Percentiles rank a stretch among this genome's conserved stretches.
phyloP scores from a whole-genome alignment of 805 yeast genomes.

The Monosporozyma yasuniensis region DNA sequence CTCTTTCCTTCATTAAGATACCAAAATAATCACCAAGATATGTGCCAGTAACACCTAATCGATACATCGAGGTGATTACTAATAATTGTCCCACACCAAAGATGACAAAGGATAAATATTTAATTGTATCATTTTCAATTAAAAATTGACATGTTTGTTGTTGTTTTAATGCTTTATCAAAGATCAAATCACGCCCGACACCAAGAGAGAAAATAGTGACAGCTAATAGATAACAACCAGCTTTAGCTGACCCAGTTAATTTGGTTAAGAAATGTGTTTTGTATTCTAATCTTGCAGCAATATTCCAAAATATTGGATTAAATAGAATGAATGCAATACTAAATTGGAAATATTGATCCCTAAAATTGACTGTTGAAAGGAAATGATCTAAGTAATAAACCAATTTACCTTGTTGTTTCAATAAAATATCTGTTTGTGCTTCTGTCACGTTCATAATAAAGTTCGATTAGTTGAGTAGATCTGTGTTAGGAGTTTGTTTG shows the following conservation, averaged over 20 bases:
- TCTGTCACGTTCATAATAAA: neutral
- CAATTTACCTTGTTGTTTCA: neutral
- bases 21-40: conserved; percentile 97
- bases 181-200: conserved; percentile 65
- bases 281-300: conserved; percentile 82
- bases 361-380: conserved; percentile 9
- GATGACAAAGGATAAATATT: conserved; percentile 43
- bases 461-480: neutral
- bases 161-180: conserved; percentile 57
- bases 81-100: conserved; percentile 71
- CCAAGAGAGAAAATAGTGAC: conserved; percentile 78
- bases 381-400: neutral
- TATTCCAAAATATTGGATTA: conserved; percentile 95
- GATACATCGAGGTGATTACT: conserved; percentile 81
- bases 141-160: conserved; percentile 62
- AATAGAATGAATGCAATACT: conserved; percentile 67
- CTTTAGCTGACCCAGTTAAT: conserved; percentile 55
- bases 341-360: conserved; percentile 24
- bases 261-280: conserved; percentile 68
- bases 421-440: neutral
- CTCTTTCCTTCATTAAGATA: conserved; percentile 82
- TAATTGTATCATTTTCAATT: conserved; percentile 32
- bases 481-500: neutral
- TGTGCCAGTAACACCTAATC: conserved; percentile 91
- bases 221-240: conserved; percentile 84